These are phyloP conservation scores for Chlorella vulgaris DNA, from an alignment of 139 green algal species.

Conservation along the genomic window DNA sequence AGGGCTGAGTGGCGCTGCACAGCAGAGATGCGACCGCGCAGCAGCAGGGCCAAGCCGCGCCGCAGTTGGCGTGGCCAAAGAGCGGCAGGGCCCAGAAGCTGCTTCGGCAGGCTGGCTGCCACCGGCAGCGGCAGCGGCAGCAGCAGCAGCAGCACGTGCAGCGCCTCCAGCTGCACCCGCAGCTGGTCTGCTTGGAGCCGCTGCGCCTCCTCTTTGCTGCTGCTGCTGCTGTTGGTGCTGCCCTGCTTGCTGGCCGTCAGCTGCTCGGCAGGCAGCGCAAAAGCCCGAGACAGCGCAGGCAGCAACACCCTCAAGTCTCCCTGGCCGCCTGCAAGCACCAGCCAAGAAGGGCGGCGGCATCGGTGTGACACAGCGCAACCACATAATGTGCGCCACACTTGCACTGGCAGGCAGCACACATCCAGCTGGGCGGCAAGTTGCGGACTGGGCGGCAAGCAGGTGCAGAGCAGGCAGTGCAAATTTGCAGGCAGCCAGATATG, in stretches of 20 bases:
- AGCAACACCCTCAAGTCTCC: conserved; percentile 1
- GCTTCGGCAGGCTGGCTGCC: neutral
- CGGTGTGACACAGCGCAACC: neutral
- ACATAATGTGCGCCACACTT: no score
- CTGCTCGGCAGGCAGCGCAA: conserved; percentile 31
- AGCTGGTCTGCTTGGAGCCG: neutral
- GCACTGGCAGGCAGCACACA: no score
- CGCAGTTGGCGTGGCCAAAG: conserved; percentile 50
- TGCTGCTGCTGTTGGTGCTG: neutral
- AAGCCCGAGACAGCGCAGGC: conserved; percentile 11
- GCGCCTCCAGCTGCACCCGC: conserved; percentile 64
- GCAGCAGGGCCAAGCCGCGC: conserved; percentile 42
- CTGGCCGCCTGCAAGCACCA: neutral
- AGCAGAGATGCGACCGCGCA: conserved; percentile 38
- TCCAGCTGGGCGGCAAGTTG: no score
- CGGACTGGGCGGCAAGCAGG: no score
- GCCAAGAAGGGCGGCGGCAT: neutral
- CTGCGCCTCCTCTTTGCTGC: neutral
- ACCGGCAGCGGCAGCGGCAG: conserved; percentile 34
- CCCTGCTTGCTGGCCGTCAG: neutral
- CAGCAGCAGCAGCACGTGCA: conserved; percentile 68
- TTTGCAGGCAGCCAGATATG: no score
- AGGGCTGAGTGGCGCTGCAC: conserved; percentile 64
- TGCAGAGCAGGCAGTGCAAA: neutral
- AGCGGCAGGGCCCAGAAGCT: neutral